Conservation (phyloP, 495 filamentous ascomycete genomes). For the Parathielavia hyrcaniae region DNA sequence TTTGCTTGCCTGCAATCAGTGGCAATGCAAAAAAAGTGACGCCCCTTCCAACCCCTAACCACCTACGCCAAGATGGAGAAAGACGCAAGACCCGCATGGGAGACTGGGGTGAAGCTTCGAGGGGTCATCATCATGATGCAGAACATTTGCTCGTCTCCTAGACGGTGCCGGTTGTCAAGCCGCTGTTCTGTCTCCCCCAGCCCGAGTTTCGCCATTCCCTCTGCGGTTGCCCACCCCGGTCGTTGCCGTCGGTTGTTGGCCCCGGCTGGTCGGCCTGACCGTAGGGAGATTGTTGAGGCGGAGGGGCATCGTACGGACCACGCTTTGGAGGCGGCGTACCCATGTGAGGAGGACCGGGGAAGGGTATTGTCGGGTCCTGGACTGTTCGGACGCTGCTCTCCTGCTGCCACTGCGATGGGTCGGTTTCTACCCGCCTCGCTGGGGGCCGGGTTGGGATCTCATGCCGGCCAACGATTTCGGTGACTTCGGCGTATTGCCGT, state of each 20-base stretch:
- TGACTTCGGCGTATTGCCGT: conserved; percentile 51
- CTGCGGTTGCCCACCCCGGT: conserved; percentile 34
- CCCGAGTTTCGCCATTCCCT: conserved; percentile 51
- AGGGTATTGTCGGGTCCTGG: conserved; percentile 50
- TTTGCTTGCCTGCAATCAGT: neutral
- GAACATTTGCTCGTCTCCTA: conserved; percentile 16
- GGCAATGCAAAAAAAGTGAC: neutral
- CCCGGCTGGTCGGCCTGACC: conserved; percentile 22
- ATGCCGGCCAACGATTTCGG: conserved; percentile 48
- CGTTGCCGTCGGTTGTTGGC: conserved; percentile 26
- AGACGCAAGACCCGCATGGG: neutral
- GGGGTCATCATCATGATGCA: neutral
- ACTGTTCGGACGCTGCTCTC: conserved; percentile 77
- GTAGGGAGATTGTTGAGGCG: conserved; percentile 25
- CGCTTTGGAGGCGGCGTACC: conserved; percentile 41
- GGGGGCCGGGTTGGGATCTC: conserved; percentile 43
- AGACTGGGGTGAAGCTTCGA: neutral
- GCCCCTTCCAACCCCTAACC: neutral
- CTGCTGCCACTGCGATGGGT: conserved; percentile 70
- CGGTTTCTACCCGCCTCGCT: conserved; percentile 62
- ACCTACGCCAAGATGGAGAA: neutral
- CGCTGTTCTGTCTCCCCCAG: conserved; percentile 41
- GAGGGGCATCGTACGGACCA: conserved; percentile 34
- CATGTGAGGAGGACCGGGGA: conserved; percentile 13
- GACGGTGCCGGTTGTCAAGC: conserved; percentile 32